Evolutionary conservation across 441 rosid genomes (phyloP), one percentile per base, ranked within the genome.

Genomic region (Mallotus japonicus): DNA sequence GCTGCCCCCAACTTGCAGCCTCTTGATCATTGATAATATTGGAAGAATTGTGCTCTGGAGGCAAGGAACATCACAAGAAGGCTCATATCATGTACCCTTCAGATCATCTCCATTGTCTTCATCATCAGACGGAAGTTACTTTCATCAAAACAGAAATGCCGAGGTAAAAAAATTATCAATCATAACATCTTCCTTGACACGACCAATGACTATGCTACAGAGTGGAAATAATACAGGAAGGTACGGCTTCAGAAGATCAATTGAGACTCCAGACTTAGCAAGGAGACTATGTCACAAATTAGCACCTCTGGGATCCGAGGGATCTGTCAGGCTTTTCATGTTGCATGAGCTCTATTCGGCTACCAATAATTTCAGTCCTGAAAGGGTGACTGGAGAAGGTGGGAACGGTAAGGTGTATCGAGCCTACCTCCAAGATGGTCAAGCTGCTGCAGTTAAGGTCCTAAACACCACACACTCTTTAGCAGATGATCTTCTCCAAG

Each of bases 61-160:
- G 63, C 88, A 76, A 64, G 84, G 84, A 75, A 85, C 86, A 69
- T 79, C 78, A 15, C 88, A 82, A 68, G 75, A 85, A 71, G 86
- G 84, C 73, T 80, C 86, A 62, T 42, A 53, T 67, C 56, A 42
- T 56, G 55, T 58, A 47, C 8, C 67, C 57, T 70, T 79, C 37
- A 56, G 61, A 73, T 55, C 82, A 46, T 72, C 64, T n/a, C 28
- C 13, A 71, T 62, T 71, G 17, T 72, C 71, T 34, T 53, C 11
- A 28, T 57, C 73, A 24, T 6, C 47, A 44, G 69, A 65, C 32
- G 28, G 37, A 20, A 40, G 74, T 58, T 56, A 37, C 32, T 47
- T 63, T 10, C 47, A 9, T 9, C 47, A 44, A 44, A 44, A 44
- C 47, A 28, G 69, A 57, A 74, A 81, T 62, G 60, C 56, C 16